A percentile compares a stretch with the other conserved stretches of the same genome.
Conservation (phyloP, 2,329 filamentous ascomycete species). For the Keithomyces neogunnii region DNA sequence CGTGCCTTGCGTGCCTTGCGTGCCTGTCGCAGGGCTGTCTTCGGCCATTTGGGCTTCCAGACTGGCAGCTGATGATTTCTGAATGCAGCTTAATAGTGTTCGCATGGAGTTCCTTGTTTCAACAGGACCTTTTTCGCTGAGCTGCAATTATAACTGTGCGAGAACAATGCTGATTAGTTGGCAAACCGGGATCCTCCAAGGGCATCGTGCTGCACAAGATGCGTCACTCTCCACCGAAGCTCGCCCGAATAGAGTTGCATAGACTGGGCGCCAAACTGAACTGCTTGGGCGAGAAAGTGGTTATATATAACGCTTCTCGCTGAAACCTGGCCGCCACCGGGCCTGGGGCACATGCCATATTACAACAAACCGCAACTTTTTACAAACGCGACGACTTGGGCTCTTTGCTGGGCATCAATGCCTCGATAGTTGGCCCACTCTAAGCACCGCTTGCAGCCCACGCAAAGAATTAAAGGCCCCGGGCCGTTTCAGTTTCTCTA, state of each 20-base stretch:
- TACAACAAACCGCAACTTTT: neutral
- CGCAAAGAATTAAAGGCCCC: no score
- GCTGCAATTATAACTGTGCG: neutral
- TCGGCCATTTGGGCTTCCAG: neutral
- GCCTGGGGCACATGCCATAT: neutral
- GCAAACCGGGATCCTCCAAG: neutral
- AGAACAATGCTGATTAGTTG: neutral
- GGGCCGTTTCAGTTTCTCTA: no score
- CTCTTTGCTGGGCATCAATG: constrained; percentile 7
- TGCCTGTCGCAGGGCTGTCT: neutral
- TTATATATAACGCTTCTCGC: neutral
- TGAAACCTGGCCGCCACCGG: neutral
- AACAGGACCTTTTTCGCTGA: no score
- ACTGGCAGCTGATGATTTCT: neutral
- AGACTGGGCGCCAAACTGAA: neutral
- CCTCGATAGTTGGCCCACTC: constrained; percentile 3
- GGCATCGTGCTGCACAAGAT: neutral
- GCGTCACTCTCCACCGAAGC: neutral
- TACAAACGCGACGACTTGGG: neutral
- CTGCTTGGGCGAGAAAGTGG: neutral
- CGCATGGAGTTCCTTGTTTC: neutral
- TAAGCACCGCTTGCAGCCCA: neutral
- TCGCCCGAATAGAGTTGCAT: neutral
- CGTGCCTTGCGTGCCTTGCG: neutral
- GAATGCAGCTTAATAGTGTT: no score